Base-by-base conservation (phyloP, 2,329 filamentous ascomycete genomes). In the Fusarium circinatum region DNA sequence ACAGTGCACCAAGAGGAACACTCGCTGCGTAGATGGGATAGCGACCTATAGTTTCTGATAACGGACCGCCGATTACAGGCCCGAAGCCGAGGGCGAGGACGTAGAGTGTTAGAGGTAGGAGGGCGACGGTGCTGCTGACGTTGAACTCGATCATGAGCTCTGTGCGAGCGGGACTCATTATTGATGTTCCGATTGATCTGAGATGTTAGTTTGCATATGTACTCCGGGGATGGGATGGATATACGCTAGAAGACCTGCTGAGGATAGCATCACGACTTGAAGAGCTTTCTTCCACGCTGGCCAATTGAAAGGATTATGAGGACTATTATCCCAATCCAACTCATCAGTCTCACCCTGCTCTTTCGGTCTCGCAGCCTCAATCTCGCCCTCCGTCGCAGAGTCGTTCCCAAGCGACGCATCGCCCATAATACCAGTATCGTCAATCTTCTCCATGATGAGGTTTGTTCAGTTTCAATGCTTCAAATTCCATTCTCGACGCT, bases 41-140 rank as follows among this genome's bases (percentile, higher is more conserved):
- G 3, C 91, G 83, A 5, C 91, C 90, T 39, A 88, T 80, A 0
- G 84, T 86, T 76, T 92, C 91, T 55, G 87, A 90, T 1, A 91
- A 75, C 0, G 90, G 90, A 0, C 89, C 89, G 15, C 87, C 88
- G 20, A 90, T 70, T 56, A 91, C 81, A 12, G 91, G 90, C 0
- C 90, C 90, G 22, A 91, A 82, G 7, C 83, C 89, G 1, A 92
- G 84, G 1, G 89, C 90, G 15, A 91, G 80, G 11, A 90, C 86
- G 78, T 90, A 93, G 11, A 91, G 78, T 0, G 90, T 87, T 2
- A 92, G 79, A 0, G 88, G 87, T 1, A 92, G 80, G n/a, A 92
- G 82, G 1, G 90, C 87, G 13, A 85, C 84, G 3, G 88, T 90
- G 55, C 84, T 84, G 20, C 84, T 85, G 18, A 91, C 84, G 49